Percentiles rank a stretch among this genome's conserved stretches.
Conservation (phyloP, 164 flowering plant species). For the Vitis amurensis region DNA sequence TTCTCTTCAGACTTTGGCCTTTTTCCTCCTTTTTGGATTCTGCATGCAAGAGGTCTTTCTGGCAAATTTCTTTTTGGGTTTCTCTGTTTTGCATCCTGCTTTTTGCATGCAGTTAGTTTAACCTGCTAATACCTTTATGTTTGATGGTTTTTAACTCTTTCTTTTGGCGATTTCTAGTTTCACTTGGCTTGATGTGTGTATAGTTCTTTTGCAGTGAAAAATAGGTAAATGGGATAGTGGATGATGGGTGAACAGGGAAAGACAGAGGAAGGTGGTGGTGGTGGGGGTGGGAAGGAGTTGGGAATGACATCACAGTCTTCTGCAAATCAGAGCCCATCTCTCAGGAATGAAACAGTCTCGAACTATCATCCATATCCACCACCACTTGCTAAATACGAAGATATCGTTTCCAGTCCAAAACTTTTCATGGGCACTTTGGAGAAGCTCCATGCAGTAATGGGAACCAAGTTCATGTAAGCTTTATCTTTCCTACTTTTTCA, state of each 20-base stretch:
- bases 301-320: slow-evolving; percentile 41
- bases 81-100: background rate
- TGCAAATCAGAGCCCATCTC: slow-evolving; percentile 26
- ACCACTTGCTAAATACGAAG: slow-evolving; percentile 61
- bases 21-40: background rate
- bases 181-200: background rate
- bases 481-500: background rate
- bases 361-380: slow-evolving; percentile 47
- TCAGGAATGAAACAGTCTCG: slow-evolving; percentile 20
- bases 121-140: background rate
- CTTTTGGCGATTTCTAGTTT: background rate
- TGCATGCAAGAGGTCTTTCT: slow-evolving; percentile 1
- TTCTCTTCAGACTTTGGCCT: background rate
- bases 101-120: background rate
- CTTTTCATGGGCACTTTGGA: slow-evolving; percentile 68
- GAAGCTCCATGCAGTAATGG: slow-evolving; percentile 70
- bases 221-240: background rate
- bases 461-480: slow-evolving; percentile 82
- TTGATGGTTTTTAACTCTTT: slow-evolving; percentile 1
- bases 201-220: slow-evolving; percentile 4
- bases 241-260: slow-evolving; percentile 20
- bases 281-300: slow-evolving; percentile 11
- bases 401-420: slow-evolving; percentile 42
- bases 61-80: background rate
- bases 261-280: slow-evolving; percentile 15